Conservation (phyloP, 2,329 filamentous ascomycete genomes). For the Helotiales sp. region DNA sequence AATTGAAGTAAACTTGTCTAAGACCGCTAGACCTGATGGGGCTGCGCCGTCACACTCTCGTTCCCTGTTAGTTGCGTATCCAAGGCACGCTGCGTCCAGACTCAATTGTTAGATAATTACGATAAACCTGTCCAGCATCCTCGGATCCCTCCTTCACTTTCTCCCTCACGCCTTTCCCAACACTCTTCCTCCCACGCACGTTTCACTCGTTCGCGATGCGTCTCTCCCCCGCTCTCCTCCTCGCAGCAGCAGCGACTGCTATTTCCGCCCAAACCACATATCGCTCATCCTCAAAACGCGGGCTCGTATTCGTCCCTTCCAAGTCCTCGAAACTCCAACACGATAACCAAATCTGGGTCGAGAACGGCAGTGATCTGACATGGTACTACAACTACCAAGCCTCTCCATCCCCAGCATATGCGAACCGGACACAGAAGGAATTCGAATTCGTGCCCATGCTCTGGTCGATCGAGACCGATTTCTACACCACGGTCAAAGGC, state of each 20-base stretch:
- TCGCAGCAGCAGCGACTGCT: constrained; percentile 18
- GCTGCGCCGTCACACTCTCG: background rate
- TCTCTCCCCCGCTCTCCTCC: constrained; percentile 21
- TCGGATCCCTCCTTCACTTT: background rate
- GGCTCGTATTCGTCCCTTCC: constrained; percentile 69
- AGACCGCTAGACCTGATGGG: constrained; percentile 6
- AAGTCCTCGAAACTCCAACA: constrained; percentile 51
- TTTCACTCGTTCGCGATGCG: constrained; percentile 16
- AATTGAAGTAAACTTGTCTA: background rate
- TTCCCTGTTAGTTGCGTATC: constrained; percentile 6
- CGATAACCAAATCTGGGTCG: constrained; percentile 71
- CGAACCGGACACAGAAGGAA: constrained; percentile 53
- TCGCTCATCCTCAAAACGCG: constrained; percentile 63
- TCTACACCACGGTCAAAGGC: constrained; percentile 61
- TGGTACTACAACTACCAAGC: constrained; percentile 87
- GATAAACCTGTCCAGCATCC: background rate
- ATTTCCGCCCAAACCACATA: constrained; percentile 20
- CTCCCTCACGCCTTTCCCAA: background rate
- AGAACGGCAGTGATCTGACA: constrained; percentile 62
- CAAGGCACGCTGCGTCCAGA: background rate
- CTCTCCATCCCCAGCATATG: constrained; percentile 58
- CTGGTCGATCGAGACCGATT: constrained; percentile 65
- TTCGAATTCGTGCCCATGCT: constrained; percentile 84
- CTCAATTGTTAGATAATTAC: background rate
- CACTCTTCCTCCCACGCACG: background rate